A percentile compares a stretch with the other conserved stretches of the same genome.
These are phyloP conservation scores for Pythium coloratum DNA, from an alignment of 352 stramenopile species.

Conservation along the genomic window DNA sequence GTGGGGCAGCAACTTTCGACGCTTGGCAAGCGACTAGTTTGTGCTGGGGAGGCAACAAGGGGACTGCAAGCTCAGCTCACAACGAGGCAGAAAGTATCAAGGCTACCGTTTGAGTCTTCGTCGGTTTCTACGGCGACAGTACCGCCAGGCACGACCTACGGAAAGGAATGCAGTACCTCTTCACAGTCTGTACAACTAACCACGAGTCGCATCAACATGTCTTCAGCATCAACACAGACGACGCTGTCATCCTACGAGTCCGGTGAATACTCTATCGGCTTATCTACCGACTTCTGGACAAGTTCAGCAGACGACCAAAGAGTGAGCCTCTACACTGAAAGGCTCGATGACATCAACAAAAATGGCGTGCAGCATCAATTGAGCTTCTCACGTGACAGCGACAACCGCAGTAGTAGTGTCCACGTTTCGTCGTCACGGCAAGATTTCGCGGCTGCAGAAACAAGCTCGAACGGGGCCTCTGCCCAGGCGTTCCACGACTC, in stretches of 20 bases:
- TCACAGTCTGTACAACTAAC: background rate
- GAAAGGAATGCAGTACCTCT: background rate
- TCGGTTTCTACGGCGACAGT: background rate
- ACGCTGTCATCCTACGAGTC: background rate
- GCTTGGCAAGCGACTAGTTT: background rate
- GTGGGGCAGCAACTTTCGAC: background rate
- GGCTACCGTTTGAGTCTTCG: background rate
- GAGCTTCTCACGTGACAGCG: too few relatives aligned
- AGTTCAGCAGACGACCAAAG: background rate
- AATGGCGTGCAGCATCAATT: too few relatives aligned
- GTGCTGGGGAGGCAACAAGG: background rate
- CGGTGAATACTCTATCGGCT: too few relatives aligned
- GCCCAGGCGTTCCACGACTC: too few relatives aligned
- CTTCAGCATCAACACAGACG: background rate
- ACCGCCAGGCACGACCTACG: background rate
- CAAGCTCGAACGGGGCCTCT: too few relatives aligned
- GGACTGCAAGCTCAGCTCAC: background rate
- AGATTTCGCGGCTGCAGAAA: too few relatives aligned
- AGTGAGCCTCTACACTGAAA: background rate
- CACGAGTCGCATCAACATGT: background rate
- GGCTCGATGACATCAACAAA: too few relatives aligned
- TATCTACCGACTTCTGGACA: background rate
- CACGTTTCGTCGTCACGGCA: too few relatives aligned
- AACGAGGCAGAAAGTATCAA: background rate
- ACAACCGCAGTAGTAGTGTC: too few relatives aligned